These are phyloP conservation scores for Lotus japonicus DNA, from an alignment of 306 rosid genomes.

Conservation along the genomic window DNA sequence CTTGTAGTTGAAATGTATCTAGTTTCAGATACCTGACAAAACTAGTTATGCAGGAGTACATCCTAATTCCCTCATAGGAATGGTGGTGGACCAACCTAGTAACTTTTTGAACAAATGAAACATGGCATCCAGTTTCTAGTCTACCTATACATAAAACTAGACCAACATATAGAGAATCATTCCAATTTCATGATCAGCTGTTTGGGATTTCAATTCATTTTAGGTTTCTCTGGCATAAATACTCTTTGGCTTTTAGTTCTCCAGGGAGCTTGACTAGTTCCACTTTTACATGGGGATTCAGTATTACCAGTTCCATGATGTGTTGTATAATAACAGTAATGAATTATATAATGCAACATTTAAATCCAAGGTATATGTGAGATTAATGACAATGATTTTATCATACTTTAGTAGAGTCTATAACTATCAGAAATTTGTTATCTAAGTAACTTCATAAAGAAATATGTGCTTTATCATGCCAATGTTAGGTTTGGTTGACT, in stretches of 20 bases:
- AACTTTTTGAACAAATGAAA: not conserved
- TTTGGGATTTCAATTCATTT: not conserved
- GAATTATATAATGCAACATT: not conserved
- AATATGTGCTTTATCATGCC: too few species aligned
- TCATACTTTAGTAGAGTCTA: too few species aligned
- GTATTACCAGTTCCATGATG: too few species aligned
- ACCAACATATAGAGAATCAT: not conserved
- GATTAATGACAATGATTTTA: too few species aligned
- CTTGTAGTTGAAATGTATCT: not conserved
- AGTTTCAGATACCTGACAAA: not conserved
- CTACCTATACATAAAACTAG: not conserved
- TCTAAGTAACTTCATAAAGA: too few species aligned
- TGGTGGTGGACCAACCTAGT: not conserved
- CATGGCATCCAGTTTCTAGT: not conserved
- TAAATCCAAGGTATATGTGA: not conserved
- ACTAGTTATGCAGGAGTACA: not conserved
- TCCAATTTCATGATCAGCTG: not conserved
- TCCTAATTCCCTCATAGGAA: constrained; percentile 6
- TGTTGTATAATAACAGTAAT: not conserved
- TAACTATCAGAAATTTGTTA: not conserved
- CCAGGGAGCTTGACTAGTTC: too few species aligned
- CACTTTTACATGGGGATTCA: too few species aligned
- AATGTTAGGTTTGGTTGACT: not conserved
- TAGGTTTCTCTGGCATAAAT: not conserved
- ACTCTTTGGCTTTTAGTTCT: too few species aligned